These are phyloP conservation scores for Penicillium sp. DNA, from an alignment of 2,329 filamentous ascomycete genomes.

Conservation along the genomic window DNA sequence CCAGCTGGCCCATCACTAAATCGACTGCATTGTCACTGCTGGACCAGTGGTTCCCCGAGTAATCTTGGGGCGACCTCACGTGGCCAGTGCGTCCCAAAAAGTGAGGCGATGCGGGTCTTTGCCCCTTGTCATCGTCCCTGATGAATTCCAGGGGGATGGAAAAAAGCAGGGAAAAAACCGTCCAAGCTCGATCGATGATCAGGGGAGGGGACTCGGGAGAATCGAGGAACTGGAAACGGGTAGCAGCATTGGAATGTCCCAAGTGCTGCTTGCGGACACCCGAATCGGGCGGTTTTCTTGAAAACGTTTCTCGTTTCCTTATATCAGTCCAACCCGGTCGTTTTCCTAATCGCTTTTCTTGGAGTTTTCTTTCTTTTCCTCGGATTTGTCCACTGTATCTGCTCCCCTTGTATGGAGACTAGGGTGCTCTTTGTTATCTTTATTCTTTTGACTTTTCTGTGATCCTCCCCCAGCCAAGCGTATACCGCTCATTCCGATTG, in stretches of 20 bases:
- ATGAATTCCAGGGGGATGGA: background rate
- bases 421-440: too few species aligned
- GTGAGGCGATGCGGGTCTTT: conserved; percentile 20
- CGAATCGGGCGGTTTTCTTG: conserved; percentile 20
- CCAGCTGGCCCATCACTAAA: too few species aligned
- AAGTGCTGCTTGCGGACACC: conserved; percentile 20
- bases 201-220: background rate
- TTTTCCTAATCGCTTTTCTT: conserved; percentile 18
- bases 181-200: background rate
- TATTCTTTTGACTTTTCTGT: background rate
- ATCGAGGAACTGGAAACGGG: conserved; percentile 10
- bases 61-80: conserved; percentile 17
- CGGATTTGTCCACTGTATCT: conserved; percentile 2
- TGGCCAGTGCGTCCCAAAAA: conserved; percentile 23
- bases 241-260: conserved; percentile 25
- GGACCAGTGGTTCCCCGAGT: conserved; percentile 14
- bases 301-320: conserved; percentile 16
- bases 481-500: too few species aligned
- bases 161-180: too few species aligned
- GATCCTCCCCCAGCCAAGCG: too few species aligned
- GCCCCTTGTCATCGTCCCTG: background rate
- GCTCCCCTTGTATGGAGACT: background rate
- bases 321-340: conserved; percentile 24
- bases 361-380: conserved; percentile 1
- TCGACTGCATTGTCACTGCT: too few species aligned